Base-by-base conservation (phyloP, 495 filamentous ascomycete genomes). In the Ramalina peruviana region DNA sequence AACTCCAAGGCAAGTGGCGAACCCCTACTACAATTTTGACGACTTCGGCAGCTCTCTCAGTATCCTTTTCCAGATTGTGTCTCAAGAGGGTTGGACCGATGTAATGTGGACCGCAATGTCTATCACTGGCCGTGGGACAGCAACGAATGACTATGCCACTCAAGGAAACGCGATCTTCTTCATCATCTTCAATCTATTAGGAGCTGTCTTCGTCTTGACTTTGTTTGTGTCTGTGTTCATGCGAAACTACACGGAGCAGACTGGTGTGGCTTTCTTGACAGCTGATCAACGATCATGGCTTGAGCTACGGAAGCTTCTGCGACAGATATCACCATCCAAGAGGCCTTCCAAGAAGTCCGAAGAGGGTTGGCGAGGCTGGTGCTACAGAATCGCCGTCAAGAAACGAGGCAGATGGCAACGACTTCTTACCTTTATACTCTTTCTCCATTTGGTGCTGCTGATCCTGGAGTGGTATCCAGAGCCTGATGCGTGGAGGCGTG, bases 201-300 rank as follows among this genome's bases (percentile, higher is more conserved):
- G 88, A 21, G 86, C 93, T 3, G 93, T 99, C 60, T 99, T 99
- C 70, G 86, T 99, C 45, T 71, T 99, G 65, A 99, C 93, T 2
- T 70, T 99, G 60, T 99, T 99, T 62, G 92, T 97, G 33, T 96
- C 92, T 54, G 92, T 99, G 43, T 99, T 99, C 65, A 99, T 99
- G 93, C 85, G 92, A 40, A 97, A 93, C 63, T 97, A 97, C 69
- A 97, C 92, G 3, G 92, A 99, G 68, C 88, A 97, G 65, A 99
- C 92, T 10, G 92, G 92, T 9, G 92, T 99, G 48, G 92, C 92
- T 1, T 99, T 88, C 65, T 65, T 99, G 56, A 99, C 92, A 7
- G 83, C 93, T 1, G 92, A 99, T 56, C 92, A 99, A 65, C 81
- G 92, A 54, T 94, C 89, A 0, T 99, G 92, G 92, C 74, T 97